These are phyloP conservation scores for Phytophthora boehmeriae DNA, from an alignment of 352 stramenopile species.

Conservation along the genomic window DNA sequence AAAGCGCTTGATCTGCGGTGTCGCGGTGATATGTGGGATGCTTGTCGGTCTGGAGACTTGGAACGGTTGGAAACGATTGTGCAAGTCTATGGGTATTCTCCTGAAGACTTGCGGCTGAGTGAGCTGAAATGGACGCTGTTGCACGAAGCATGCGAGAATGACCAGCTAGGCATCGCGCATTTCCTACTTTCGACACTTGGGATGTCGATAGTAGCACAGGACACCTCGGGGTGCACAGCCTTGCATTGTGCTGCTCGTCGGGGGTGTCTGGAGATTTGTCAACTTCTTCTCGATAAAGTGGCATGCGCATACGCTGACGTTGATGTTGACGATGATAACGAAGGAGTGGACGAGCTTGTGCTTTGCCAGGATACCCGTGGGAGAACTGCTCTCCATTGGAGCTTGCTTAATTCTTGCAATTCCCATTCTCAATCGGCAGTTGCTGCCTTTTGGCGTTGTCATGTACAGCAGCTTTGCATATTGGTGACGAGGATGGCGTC, in stretches of 20 bases:
- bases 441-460: slow-evolving; percentile 31
- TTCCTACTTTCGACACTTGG: slow-evolving; percentile 36
- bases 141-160: slow-evolving; percentile 56
- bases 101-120: slow-evolving; percentile 18
- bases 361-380: slow-evolving; percentile 44
- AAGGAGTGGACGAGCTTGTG: slow-evolving; percentile 30
- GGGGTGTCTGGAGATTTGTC: slow-evolving; percentile 47
- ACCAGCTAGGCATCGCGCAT: slow-evolving; percentile 27
- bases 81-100: slow-evolving; percentile 23
- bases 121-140: slow-evolving; percentile 49
- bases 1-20: slow-evolving; percentile 38
- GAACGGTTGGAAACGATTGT: slow-evolving; percentile 44
- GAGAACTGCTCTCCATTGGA: slow-evolving; percentile 61
- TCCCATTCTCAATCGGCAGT: not conserved
- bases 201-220: slow-evolving; percentile 17
- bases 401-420: slow-evolving; percentile 24
- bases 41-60: slow-evolving; percentile 42
- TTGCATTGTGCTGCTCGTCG: slow-evolving; percentile 59
- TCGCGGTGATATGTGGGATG: slow-evolving; percentile 62
- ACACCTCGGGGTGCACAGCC: slow-evolving; percentile 46
- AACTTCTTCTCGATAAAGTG: slow-evolving; percentile 37
- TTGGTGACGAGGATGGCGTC: slow-evolving; percentile 45
- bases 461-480: slow-evolving; percentile 40
- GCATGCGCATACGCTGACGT: not conserved
- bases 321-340: not conserved